phyloP scores from a whole-genome alignment of 2,329 filamentous ascomycete genomes.

The Penicillium sp. region DNA sequence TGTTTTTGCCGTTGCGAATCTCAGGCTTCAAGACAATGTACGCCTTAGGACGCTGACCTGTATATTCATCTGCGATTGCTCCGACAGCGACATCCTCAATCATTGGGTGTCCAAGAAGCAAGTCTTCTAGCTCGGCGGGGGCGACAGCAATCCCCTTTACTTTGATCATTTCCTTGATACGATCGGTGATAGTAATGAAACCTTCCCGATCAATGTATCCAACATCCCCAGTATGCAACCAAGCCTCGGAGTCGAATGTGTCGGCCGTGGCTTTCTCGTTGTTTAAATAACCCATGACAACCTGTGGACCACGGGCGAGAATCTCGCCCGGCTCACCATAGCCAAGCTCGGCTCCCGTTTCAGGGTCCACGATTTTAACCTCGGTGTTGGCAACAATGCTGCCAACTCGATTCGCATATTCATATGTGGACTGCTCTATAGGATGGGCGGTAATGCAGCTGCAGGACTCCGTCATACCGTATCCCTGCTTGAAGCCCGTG shows the following conservation, averaged over 20 bases:
- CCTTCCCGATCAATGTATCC: constrained; percentile 57
- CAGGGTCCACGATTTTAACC: constrained; percentile 57
- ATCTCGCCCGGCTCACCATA: constrained; percentile 57
- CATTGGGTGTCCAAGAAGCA: constrained; percentile 57
- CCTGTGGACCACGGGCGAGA: constrained; percentile 74
- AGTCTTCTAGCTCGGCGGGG: constrained; percentile 63
- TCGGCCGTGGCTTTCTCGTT: constrained; percentile 69
- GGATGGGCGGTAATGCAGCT: constrained; percentile 64
- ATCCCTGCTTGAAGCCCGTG: constrained; percentile 64
- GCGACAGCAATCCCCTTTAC: constrained; percentile 59
- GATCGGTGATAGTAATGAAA: constrained; percentile 54
- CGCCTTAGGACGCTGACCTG: constrained; percentile 58
- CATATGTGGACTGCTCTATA: constrained; percentile 55
- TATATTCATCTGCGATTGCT: constrained; percentile 31
- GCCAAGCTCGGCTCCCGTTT: constrained; percentile 51
- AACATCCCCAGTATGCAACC: constrained; percentile 66
- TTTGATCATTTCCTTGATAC: constrained; percentile 69
- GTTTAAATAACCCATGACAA: constrained; percentile 67
- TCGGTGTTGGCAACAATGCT: constrained; percentile 60
- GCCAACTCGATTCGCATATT: constrained; percentile 41
- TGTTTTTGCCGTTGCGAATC: neutral
- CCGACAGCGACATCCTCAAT: constrained; percentile 60
- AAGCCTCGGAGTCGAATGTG: constrained; percentile 63
- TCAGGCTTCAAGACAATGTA: constrained; percentile 52
- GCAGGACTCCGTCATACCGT: constrained; percentile 68